phyloP scores from a whole-genome alignment of 78 protist species.

The Monocercomonoides exilis region DNA sequence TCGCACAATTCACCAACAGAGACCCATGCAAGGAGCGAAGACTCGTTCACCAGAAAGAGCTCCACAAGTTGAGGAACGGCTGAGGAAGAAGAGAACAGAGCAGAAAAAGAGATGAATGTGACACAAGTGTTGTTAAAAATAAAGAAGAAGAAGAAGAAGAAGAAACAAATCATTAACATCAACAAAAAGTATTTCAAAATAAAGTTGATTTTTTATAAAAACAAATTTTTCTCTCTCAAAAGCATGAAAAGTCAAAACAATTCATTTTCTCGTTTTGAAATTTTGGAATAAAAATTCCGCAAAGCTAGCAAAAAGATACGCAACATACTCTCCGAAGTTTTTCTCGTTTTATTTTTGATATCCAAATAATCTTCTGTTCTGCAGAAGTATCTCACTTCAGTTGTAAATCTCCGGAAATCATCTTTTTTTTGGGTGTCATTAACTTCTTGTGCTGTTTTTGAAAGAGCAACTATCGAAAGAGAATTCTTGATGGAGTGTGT shows the following conservation, averaged over 20 bases:
- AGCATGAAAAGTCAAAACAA: no score
- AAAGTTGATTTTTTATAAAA: no score
- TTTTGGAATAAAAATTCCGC: no score
- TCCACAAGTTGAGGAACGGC: background rate
- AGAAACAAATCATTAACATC: no score
- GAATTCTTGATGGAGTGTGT: background rate
- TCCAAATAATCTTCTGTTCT: background rate
- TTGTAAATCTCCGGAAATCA: background rate
- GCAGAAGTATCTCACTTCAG: background rate
- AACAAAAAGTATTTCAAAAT: no score
- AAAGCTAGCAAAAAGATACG: background rate
- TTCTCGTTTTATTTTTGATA: background rate
- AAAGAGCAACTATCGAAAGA: background rate
- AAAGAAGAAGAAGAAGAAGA: no score
- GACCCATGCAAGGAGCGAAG: background rate
- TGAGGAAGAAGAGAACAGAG: no score
- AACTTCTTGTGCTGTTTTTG: background rate
- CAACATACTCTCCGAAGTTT: background rate
- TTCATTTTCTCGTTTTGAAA: no score
- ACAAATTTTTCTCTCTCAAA: no score
- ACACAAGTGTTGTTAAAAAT: no score
- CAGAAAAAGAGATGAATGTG: no score
- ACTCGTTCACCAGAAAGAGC: background rate
- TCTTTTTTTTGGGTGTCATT: background rate
- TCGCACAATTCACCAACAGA: background rate